Evolutionary conservation across 2,329 filamentous ascomycete species (phyloP).

Genomic region (Hypoxylon sp.): DNA sequence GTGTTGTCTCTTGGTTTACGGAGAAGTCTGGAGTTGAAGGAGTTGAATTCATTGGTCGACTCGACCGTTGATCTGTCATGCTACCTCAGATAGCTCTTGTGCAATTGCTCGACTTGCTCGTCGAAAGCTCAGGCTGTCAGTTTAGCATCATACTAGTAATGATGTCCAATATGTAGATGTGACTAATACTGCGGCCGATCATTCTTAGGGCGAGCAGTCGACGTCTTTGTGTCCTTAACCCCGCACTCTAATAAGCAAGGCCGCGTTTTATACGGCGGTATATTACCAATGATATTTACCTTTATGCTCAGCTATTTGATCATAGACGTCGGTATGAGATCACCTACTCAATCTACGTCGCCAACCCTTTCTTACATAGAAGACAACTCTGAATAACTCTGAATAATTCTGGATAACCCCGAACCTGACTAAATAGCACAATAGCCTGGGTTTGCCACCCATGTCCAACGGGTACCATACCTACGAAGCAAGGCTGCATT

Average conservation of each 20-base stretch:
- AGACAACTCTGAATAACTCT: not conserved
- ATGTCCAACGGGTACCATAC: constrained; percentile 1
- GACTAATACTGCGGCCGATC: not conserved
- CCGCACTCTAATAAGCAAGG: constrained; percentile 10
- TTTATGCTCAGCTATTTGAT: not conserved
- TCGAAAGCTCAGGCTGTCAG: not conserved
- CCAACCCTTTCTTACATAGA: not conserved
- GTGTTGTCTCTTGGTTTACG: constrained; percentile 6
- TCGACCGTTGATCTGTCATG: constrained; percentile 10
- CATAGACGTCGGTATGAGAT: constrained; percentile 1
- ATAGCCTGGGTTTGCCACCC: constrained; percentile 22
- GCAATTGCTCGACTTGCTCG: not conserved
- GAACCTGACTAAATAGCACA: not conserved
- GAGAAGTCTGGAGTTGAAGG: constrained; percentile 34
- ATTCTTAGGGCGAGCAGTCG: not conserved
- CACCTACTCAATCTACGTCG: not conserved
- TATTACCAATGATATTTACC: constrained; percentile 11
- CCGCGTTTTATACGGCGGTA: constrained; percentile 13
- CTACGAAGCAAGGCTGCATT: constrained; percentile 22
- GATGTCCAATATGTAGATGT: not conserved
- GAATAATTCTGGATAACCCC: not conserved
- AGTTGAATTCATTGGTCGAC: constrained; percentile 22
- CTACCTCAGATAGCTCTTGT: constrained; percentile 1
- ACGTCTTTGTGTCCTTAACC: not conserved
- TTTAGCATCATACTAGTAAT: not conserved